Evolutionary conservation across 1,139 yeast species (phyloP).

Genomic region (Nakaseomyces nivariensis): DNA sequence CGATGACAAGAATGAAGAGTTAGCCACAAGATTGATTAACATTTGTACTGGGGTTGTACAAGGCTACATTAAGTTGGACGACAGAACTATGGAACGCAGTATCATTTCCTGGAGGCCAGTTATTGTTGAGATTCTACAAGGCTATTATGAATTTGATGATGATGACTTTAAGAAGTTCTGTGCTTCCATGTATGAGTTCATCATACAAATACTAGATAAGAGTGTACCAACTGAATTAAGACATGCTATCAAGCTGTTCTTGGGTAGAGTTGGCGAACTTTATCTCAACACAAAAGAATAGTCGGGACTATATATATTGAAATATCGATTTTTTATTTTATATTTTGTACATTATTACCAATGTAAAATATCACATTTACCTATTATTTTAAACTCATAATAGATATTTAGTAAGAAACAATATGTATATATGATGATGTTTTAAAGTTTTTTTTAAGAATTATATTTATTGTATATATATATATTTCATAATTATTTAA

Average conservation of each 20-base stretch:
- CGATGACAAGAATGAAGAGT: conserved; percentile 32
- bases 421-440: no score
- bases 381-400: no score
- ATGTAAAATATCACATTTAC: neutral
- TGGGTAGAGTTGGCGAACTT: conserved; percentile 62
- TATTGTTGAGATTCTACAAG: conserved; percentile 74
- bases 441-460: neutral
- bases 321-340: neutral
- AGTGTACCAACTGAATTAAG: conserved; percentile 64
- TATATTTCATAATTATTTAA: conserved; percentile 1
- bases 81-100: conserved; percentile 66
- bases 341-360: neutral
- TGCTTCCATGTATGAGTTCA: conserved; percentile 57
- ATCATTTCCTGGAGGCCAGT: conserved; percentile 87
- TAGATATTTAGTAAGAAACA: no score
- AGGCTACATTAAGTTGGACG: conserved; percentile 65
- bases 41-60: conserved; percentile 61
- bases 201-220: conserved; percentile 58
- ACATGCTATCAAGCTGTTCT: conserved; percentile 52
- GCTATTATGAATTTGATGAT: conserved; percentile 67
- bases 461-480: conserved; percentile 1
- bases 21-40: conserved; percentile 52
- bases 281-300: conserved; percentile 23
- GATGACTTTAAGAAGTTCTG: conserved; percentile 59
- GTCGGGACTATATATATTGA: neutral